Percentiles rank a stretch among this genome's conserved stretches.
Conservation (phyloP, 2,329 filamentous ascomycete genomes). For the Nemania sp. region DNA sequence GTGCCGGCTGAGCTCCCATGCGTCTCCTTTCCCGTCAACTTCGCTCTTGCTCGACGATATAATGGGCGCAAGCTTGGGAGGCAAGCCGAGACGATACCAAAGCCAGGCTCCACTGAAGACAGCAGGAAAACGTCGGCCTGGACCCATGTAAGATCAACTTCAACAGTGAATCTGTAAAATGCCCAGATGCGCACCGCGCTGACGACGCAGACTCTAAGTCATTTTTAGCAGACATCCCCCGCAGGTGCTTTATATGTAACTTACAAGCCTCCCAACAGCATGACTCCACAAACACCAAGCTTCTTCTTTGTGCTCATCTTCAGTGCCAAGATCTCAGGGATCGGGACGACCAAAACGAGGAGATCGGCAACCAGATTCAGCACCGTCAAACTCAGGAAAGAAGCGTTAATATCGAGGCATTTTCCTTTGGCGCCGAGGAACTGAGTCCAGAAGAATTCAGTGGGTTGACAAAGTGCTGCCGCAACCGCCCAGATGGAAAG, state of each 20-base stretch:
- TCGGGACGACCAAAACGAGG: conserved; percentile 39
- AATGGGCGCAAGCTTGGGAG: conserved; percentile 42
- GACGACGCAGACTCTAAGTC: conserved; percentile 37
- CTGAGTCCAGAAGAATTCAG: conserved; percentile 35
- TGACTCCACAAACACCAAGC: conserved; percentile 37
- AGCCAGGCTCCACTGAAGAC: conserved; percentile 42
- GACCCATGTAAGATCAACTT: conserved; percentile 37
- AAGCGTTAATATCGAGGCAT: conserved; percentile 37
- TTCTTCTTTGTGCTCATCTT: conserved; percentile 39
- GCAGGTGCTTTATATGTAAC: background rate
- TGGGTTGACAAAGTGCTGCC: conserved; percentile 31
- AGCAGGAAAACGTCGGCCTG: conserved; percentile 40
- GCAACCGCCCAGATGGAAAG: conserved; percentile 34
- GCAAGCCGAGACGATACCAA: conserved; percentile 45
- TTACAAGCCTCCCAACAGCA: conserved; percentile 41
- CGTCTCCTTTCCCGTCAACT: conserved; percentile 21
- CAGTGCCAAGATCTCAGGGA: conserved; percentile 38
- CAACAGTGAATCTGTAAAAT: conserved; percentile 32
- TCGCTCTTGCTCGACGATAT: conserved; percentile 35
- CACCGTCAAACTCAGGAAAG: conserved; percentile 37
- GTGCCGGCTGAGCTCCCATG: conserved; percentile 13
- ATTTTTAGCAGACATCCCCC: background rate
- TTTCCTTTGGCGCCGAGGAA: conserved; percentile 31
- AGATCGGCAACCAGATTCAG: conserved; percentile 40
- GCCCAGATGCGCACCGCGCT: conserved; percentile 39